phyloP scores from a whole-genome alignment of 257 asterid genomes.

The Solanum dulcamara region DNA sequence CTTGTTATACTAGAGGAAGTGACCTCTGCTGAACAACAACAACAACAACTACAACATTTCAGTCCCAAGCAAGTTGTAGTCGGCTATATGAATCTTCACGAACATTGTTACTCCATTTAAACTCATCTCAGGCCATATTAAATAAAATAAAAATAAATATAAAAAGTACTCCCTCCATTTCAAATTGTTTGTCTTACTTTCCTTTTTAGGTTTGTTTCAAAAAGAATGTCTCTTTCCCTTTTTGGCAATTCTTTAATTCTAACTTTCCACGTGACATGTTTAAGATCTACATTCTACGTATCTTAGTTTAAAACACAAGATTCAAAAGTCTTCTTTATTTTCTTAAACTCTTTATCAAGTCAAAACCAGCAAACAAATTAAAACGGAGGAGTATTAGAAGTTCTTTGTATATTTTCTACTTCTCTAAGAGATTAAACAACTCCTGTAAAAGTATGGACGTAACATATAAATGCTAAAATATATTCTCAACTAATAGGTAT shows the following conservation, averaged over 20 bases:
- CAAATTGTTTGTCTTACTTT: neutral
- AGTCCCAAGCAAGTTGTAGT: neutral
- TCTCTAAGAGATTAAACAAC: neutral
- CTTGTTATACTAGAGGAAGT: neutral
- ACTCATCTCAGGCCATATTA: neutral
- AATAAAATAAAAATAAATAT: neutral
- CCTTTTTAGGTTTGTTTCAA: neutral
- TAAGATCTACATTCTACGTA: neutral
- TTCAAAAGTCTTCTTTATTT: neutral
- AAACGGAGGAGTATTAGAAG: neutral
- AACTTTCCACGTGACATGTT: neutral
- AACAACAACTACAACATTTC: neutral
- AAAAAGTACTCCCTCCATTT: neutral
- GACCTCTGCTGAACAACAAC: neutral
- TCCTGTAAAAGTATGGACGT: neutral
- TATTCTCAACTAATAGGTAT: neutral
- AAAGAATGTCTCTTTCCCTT: neutral
- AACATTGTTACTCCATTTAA: neutral
- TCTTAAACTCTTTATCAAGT: neutral
- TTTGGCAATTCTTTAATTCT: neutral
- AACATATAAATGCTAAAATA: neutral
- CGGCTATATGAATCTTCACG: neutral
- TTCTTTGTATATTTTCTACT: neutral
- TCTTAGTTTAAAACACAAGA: neutral
- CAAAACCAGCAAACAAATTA: neutral